These are phyloP conservation scores for Metarhizium sp. DNA, from an alignment of 2,329 filamentous ascomycete genomes.

Conservation along the genomic window DNA sequence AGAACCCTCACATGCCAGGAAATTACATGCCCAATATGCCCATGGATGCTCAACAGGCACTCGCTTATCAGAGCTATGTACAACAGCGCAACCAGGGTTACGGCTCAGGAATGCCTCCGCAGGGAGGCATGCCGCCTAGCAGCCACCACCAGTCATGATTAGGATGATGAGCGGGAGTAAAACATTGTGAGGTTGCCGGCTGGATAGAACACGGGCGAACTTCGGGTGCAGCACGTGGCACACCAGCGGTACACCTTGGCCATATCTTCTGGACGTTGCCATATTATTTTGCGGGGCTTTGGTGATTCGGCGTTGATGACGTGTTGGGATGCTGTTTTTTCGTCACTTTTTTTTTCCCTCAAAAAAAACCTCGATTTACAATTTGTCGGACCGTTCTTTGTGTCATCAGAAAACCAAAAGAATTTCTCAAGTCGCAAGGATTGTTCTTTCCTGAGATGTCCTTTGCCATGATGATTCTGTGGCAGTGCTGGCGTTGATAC, in stretches of 20 bases:
- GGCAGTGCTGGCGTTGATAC: not conserved
- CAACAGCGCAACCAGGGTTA: slow-evolving; percentile 59
- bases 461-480: not conserved
- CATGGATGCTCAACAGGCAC: slow-evolving; percentile 66
- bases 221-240: not conserved
- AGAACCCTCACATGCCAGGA: slow-evolving; percentile 51
- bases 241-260: slow-evolving; percentile 16
- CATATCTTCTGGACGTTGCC: slow-evolving; percentile 17
- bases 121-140: slow-evolving; percentile 71
- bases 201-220: not conserved
- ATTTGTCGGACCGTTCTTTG: not conserved
- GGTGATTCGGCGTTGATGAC: slow-evolving; percentile 34
- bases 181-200: not conserved
- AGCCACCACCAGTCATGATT: slow-evolving; percentile 68
- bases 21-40: slow-evolving; percentile 56
- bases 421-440: not conserved
- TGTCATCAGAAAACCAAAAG: not conserved
- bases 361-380: not conserved
- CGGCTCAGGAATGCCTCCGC: slow-evolving; percentile 70
- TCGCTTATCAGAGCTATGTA: slow-evolving; percentile 78
- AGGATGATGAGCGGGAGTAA: slow-evolving; percentile 7
- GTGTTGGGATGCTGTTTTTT: slow-evolving; percentile 21
- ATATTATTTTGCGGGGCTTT: slow-evolving; percentile 30
- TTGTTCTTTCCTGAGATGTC: not conserved
- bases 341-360: slow-evolving; percentile 1